Evolutionary conservation across 1,284 basidiomycete species (phyloP), one percentile per base, ranked within the genome.

Genomic region (Ganoderma meredithae): DNA sequence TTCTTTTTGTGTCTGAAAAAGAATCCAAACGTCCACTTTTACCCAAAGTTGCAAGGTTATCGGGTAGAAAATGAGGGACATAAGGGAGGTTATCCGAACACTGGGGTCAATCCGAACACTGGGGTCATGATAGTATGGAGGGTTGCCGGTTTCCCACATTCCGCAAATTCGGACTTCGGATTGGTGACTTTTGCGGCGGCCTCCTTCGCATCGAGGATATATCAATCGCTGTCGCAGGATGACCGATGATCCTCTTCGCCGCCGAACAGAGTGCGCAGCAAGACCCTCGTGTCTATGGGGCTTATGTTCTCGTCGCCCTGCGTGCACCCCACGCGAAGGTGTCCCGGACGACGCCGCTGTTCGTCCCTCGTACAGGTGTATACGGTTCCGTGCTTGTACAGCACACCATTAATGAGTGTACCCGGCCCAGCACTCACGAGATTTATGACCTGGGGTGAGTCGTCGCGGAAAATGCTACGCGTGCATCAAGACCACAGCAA

Each of bases 271-370:
- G 44, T 63, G 71, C 0, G 73, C 77, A 13, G 74, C 77, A 15
- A 71, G 76, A 19, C 85, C 85, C 72, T 85, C 80, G 81, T 66
- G 0, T 77, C 77, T 31, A 5, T 31, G 5, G 31, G 31, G 5
- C 31, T 31, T 2, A n/a, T 44, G 10, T 17, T 44, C 43, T n/a
- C 9, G 19, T 19, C 6, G 19, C 6, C n/a, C 5, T 19, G 43
- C 43, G 43, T 19, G 43, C 43, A 6, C 19, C 15, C 15, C 41
- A 43, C 43, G 43, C 43, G 43, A 44, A 44, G 43, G 43, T 19
- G 43, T 44, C 2, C 43, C 43, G 7, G 19, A 43, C 43, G 43
- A 44, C 43, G 43, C 43, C 43, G 19, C 43, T 44, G 13, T n/a
- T n/a, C 19, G 43, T 44, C 43, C 41, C 15, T 19, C 43, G 31